Conservation (phyloP, 2,329 filamentous ascomycete species). For the Cordyceps sp. region DNA sequence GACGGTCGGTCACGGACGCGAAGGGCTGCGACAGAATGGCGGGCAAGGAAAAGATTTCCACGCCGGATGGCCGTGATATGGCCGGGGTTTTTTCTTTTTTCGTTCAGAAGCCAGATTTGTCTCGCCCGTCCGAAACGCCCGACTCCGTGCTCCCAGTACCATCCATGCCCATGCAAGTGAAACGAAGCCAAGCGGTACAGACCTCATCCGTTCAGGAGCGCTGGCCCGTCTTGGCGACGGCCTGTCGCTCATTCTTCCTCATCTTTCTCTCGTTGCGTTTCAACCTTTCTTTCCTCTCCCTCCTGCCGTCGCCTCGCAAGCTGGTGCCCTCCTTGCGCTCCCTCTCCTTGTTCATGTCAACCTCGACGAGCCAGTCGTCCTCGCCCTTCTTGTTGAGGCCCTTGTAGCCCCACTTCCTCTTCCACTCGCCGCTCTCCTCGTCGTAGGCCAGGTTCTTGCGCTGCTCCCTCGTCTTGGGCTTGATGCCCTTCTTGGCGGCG, state of each 20-base stretch:
- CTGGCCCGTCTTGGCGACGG: conserved; percentile 9
- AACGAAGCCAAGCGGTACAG: no score
- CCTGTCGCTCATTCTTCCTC: conserved; percentile 46
- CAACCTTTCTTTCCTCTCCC: conserved; percentile 50
- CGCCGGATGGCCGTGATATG: no score
- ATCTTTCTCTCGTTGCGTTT: conserved; percentile 54
- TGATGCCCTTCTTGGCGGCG: conserved; percentile 93
- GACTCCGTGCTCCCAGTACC: no score
- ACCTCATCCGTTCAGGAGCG: no score
- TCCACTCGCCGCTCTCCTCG: conserved; percentile 73
- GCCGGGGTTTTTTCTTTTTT: no score
- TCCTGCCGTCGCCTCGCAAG: conserved; percentile 44
- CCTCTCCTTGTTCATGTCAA: conserved; percentile 60
- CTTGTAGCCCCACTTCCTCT: conserved; percentile 89
- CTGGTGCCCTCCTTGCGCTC: conserved; percentile 44
- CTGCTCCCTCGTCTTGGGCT: conserved; percentile 67
- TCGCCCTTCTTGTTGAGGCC: conserved; percentile 75
- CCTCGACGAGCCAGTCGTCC: conserved; percentile 80
- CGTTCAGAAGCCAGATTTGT: no score
- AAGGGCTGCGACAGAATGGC: conserved; percentile 4
- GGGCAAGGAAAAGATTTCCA: conserved; percentile 4
- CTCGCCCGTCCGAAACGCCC: no score
- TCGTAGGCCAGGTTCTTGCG: conserved; percentile 65
- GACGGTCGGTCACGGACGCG: conserved; percentile 2
- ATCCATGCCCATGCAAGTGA: no score